Evolutionary conservation across 1,284 basidiomycete genomes (phyloP).

Genomic region (Apiotrichum akiyoshidainum): DNA sequence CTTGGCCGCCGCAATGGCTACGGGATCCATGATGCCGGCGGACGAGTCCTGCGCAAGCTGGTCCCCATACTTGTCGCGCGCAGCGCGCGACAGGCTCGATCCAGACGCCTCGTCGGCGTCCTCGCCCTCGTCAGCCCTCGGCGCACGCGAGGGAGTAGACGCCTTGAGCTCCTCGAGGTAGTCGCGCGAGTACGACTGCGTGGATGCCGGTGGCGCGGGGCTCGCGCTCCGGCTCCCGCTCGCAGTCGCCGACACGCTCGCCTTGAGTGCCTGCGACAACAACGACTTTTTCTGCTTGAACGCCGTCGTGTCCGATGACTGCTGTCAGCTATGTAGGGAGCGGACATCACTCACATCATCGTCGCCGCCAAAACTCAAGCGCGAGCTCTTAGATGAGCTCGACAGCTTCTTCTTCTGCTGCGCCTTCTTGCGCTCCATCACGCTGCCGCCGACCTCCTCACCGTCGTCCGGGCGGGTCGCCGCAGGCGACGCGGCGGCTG

Average conservation of each 20-base stretch:
- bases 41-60: constrained; percentile 52
- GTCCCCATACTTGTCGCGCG: constrained; percentile 45
- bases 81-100: constrained; percentile 27
- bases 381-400: constrained; percentile 25
- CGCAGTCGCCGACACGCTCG: constrained; percentile 6
- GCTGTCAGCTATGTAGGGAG: background rate
- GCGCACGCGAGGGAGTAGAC: constrained; percentile 64
- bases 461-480: constrained; percentile 16
- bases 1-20: constrained; percentile 72
- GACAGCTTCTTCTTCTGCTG: constrained; percentile 30
- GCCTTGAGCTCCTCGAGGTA: constrained; percentile 81
- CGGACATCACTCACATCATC: constrained; percentile 43
- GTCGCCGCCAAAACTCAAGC: constrained; percentile 81
- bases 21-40: constrained; percentile 66
- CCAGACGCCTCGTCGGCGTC: constrained; percentile 28
- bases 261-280: constrained; percentile 46
- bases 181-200: constrained; percentile 62
- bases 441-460: constrained; percentile 29
- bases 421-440: constrained; percentile 46
- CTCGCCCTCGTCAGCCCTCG: constrained; percentile 52
- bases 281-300: constrained; percentile 50
- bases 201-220: constrained; percentile 51
- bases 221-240: constrained; percentile 14
- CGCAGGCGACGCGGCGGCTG: constrained; percentile 30
- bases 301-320: constrained; percentile 25